phyloP scores from a whole-genome alignment of 352 stramenopile species.

The Globisporangium apiculatum region DNA sequence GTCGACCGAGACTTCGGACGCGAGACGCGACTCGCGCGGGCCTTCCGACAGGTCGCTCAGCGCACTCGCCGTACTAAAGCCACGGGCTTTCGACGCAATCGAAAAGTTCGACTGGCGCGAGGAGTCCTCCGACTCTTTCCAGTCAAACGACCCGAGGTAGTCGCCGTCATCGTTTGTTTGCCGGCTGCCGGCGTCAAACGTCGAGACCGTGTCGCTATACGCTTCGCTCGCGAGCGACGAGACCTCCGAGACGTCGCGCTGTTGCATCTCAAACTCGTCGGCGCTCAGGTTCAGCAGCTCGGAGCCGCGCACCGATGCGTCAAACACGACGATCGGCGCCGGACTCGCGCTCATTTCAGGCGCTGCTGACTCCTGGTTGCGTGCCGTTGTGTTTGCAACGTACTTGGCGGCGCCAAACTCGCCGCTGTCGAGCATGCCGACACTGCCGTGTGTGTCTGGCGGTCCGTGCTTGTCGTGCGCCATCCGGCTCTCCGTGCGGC shows the following conservation, averaged over 20 bases:
- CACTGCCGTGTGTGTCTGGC: slow-evolving; percentile 16
- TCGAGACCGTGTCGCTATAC: slow-evolving; percentile 42
- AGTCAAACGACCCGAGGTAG: slow-evolving; percentile 35
- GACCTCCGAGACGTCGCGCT: slow-evolving; percentile 35
- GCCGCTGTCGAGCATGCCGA: slow-evolving; percentile 36
- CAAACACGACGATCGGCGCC: slow-evolving; percentile 24
- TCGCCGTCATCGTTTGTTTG: slow-evolving; percentile 21
- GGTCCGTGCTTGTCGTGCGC: slow-evolving; percentile 21
- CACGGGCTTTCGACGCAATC: slow-evolving; percentile 20
- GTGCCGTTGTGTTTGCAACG: slow-evolving; percentile 37
- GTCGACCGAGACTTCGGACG: slow-evolving; percentile 64
- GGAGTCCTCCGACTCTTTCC: slow-evolving; percentile 33
- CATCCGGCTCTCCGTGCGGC: slow-evolving; percentile 28
- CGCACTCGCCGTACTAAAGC: slow-evolving; percentile 36
- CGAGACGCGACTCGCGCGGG: slow-evolving; percentile 28
- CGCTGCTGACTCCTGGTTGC: slow-evolving; percentile 23
- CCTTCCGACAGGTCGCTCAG: slow-evolving; percentile 39
- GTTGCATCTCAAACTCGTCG: slow-evolving; percentile 11
- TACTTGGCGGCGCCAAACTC: slow-evolving; percentile 23
- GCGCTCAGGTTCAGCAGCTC: slow-evolving; percentile 30
- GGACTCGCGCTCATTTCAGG: slow-evolving; percentile 30
- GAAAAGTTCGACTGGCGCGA: slow-evolving; percentile 19
- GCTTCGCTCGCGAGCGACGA: slow-evolving; percentile 35
- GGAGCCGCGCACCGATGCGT: slow-evolving; percentile 31
- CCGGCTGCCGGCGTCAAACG: slow-evolving; percentile 43